These are phyloP conservation scores for Secale cereale DNA, from an alignment of 176 grass and related monocot species.

Conservation along the genomic window DNA sequence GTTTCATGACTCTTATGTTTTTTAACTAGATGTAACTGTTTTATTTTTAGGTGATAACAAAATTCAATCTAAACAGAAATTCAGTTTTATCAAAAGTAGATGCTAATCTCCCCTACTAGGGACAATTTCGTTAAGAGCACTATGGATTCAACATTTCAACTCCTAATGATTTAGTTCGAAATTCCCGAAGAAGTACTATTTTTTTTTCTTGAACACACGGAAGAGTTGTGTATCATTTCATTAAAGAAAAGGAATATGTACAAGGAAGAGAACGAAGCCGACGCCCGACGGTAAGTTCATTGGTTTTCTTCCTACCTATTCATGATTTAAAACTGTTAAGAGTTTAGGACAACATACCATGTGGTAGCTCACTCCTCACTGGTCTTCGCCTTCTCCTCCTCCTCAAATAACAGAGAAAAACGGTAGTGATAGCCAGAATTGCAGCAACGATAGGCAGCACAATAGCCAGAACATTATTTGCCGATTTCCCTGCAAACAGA, in stretches of 20 bases:
- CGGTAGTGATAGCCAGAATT: constrained; percentile 3
- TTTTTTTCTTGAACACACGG: not conserved
- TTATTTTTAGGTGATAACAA: not conserved
- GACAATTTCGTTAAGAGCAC: not conserved
- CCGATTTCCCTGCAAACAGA: constrained; percentile 39
- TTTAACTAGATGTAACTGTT: not conserved
- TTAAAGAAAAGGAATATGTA: not conserved
- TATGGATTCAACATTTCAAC: not conserved
- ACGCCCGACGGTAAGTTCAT: not conserved
- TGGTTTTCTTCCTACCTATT: not conserved
- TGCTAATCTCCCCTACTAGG: not conserved
- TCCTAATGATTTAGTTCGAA: not conserved
- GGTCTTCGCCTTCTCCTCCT: constrained; percentile 12
- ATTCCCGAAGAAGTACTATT: not conserved
- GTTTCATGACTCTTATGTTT: not conserved
- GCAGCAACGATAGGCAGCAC: constrained; percentile 32
- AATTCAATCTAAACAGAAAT: not conserved
- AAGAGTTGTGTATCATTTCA: not conserved
- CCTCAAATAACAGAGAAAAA: constrained; percentile 32
- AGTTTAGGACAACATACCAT: constrained; percentile 30
- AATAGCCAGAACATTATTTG: constrained; percentile 37
- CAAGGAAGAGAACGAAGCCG: not conserved
- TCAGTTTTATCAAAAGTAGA: not conserved
- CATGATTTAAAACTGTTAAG: not conserved
- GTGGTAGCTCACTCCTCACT: not conserved